Conservation (phyloP, 2,329 filamentous ascomycete species). For the Chaetomium globosum region DNA sequence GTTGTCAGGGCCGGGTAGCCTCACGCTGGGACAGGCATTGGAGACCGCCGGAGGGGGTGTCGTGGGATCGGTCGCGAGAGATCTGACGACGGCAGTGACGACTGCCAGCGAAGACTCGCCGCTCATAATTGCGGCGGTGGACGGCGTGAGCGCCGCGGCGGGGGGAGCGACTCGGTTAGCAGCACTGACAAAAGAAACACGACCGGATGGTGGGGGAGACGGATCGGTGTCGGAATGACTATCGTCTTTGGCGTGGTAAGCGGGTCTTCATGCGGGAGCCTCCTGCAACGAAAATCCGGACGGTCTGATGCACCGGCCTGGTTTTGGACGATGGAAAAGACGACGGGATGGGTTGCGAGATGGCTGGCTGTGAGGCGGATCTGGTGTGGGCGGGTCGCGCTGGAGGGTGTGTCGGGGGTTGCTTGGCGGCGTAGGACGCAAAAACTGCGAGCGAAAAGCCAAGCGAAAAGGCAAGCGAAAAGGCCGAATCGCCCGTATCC, state of each 20-base stretch:
- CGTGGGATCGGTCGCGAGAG: constrained; percentile 39
- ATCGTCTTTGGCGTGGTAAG: constrained; percentile 6
- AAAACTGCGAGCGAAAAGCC: constrained; percentile 21
- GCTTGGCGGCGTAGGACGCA: constrained; percentile 20
- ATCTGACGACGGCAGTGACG: constrained; percentile 40
- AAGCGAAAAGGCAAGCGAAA: constrained; percentile 27
- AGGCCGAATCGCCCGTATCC: constrained; percentile 26
- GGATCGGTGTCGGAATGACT: constrained; percentile 6
- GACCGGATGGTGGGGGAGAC: neutral
- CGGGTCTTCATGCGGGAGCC: constrained; percentile 13
- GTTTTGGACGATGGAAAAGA: constrained; percentile 5
- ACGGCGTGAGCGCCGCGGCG: constrained; percentile 30
- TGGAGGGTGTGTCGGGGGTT: constrained; percentile 9
- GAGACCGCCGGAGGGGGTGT: constrained; percentile 30
- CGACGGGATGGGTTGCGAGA: constrained; percentile 3
- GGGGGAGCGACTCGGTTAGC: constrained; percentile 24
- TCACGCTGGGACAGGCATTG: constrained; percentile 50
- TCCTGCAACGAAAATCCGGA: neutral
- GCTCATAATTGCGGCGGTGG: constrained; percentile 37
- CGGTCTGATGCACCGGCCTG: constrained; percentile 9
- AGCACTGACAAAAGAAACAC: constrained; percentile 14
- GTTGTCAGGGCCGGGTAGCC: constrained; percentile 75
- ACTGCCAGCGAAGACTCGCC: constrained; percentile 39
- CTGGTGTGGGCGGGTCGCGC: constrained; percentile 22
- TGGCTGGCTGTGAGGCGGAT: constrained; percentile 1